These are phyloP conservation scores for Cudoniella acicularis DNA, from an alignment of 495 filamentous ascomycete genomes.

Conservation along the genomic window DNA sequence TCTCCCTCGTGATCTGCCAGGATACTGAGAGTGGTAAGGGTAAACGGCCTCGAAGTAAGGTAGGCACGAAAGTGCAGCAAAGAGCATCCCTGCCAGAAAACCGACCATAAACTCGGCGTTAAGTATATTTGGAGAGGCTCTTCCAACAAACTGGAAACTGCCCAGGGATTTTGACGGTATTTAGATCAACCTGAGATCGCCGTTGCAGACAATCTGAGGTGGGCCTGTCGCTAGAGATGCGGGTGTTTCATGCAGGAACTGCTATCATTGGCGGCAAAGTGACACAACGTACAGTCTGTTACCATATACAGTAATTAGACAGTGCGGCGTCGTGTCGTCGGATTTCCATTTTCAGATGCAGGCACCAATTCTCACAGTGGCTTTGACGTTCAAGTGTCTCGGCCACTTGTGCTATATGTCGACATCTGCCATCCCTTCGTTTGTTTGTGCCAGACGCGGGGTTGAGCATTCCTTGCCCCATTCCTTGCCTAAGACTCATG, in stretches of 20 bases:
- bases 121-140: too few species aligned
- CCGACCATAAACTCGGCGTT: background rate
- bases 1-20: background rate
- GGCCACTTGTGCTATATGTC: background rate
- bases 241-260: background rate
- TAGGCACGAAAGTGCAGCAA: background rate
- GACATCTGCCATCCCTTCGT: background rate
- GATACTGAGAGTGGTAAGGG: background rate
- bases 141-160: too few species aligned
- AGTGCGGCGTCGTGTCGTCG: too few species aligned
- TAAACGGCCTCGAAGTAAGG: too few species aligned
- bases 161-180: too few species aligned
- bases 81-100: background rate
- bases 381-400: too few species aligned
- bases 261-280: background rate
- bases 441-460: background rate
- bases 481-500: background rate
- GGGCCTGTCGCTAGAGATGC: background rate
- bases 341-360: background rate
- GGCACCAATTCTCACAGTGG: too few species aligned
- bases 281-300: too few species aligned
- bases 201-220: background rate
- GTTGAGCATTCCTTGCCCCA: background rate
- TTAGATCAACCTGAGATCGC: background rate
- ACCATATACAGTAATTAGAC: too few species aligned